phyloP scores from a whole-genome alignment of 495 filamentous ascomycete species.

The Neurospora sp. region DNA sequence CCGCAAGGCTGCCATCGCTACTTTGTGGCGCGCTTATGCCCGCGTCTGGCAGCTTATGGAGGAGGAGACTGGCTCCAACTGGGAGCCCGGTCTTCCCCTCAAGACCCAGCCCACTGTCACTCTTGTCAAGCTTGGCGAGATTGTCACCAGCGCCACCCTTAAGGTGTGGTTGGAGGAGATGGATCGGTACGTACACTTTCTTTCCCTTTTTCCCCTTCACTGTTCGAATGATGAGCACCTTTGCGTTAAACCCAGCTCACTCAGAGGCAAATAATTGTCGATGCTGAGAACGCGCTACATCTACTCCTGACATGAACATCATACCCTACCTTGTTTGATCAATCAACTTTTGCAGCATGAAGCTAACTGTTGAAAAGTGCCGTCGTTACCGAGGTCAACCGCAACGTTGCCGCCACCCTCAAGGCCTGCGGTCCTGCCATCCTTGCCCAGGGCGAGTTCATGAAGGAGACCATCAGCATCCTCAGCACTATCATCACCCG shows the following conservation, averaged over 20 bases:
- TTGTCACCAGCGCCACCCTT: slow-evolving; percentile 76
- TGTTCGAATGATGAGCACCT: slow-evolving; percentile 69
- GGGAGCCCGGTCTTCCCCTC: slow-evolving; percentile 80
- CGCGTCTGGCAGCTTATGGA: slow-evolving; percentile 82
- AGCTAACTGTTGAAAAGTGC: slow-evolving; percentile 50
- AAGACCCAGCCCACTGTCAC: slow-evolving; percentile 66
- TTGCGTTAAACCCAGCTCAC: slow-evolving; percentile 99
- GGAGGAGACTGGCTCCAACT: slow-evolving; percentile 67
- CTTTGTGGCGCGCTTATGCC: slow-evolving; percentile 86
- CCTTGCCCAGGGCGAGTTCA: slow-evolving; percentile 57
- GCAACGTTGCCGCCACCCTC: slow-evolving; percentile 84
- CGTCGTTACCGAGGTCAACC: slow-evolving; percentile 90
- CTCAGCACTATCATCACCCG: slow-evolving; percentile 73
- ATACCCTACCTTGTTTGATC: background rate
- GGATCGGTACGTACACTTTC: slow-evolving; percentile 63
- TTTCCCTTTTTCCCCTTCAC: slow-evolving; percentile 3
- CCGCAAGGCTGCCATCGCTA: slow-evolving; percentile 79
- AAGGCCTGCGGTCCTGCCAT: slow-evolving; percentile 87
- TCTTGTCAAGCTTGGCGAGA: slow-evolving; percentile 75
- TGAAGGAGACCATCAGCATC: slow-evolving; percentile 48
- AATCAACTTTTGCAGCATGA: background rate
- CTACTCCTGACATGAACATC: slow-evolving; percentile 21
- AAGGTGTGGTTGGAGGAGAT: slow-evolving; percentile 79
- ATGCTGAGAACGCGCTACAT: slow-evolving; percentile 79
- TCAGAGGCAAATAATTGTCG: slow-evolving; percentile 72